Evolutionary conservation across 129 eudicot genomes (phyloP).

Genomic region (Centrapalus pauciflorus): DNA sequence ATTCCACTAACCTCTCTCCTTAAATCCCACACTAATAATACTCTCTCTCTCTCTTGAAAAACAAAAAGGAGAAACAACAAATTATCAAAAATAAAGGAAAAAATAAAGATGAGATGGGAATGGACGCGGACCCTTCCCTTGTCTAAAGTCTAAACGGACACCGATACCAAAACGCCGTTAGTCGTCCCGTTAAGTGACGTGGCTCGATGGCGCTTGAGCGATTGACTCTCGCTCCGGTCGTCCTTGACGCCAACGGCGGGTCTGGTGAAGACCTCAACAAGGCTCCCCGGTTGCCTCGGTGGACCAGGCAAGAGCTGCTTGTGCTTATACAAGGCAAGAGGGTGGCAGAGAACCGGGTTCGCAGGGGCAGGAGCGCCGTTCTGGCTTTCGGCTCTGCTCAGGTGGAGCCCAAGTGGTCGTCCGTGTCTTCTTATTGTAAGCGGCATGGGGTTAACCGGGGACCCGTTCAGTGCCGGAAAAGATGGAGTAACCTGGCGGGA

Average conservation of each 20-base stretch:
- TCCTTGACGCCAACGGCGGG: slow-evolving; percentile 26
- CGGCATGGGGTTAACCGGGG: slow-evolving; percentile 90
- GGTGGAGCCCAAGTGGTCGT: slow-evolving; percentile 85
- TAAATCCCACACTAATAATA: background rate
- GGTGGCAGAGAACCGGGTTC: slow-evolving; percentile 74
- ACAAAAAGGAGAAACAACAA: background rate
- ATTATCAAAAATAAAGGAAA: background rate
- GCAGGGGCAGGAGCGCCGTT: slow-evolving; percentile 49
- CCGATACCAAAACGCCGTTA: slow-evolving; percentile 36
- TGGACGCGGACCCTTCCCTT: slow-evolving; percentile 4
- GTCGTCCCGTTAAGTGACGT: slow-evolving; percentile 28
- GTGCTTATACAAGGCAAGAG: slow-evolving; percentile 63
- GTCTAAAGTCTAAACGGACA: slow-evolving; percentile 26
- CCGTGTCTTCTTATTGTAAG: slow-evolving; percentile 78
- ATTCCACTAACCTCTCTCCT: slow-evolving; percentile 9
- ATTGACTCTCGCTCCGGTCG: slow-evolving; percentile 32
- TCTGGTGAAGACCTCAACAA: slow-evolving; percentile 34
- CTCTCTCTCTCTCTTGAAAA: background rate
- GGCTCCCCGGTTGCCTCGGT: slow-evolving; percentile 54
- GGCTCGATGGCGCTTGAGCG: slow-evolving; percentile 53
- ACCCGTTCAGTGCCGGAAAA: slow-evolving; percentile 90
- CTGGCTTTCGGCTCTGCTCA: slow-evolving; percentile 44
- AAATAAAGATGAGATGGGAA: background rate
- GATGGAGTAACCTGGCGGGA: slow-evolving; percentile 92
- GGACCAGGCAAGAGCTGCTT: slow-evolving; percentile 70